phyloP scores from a whole-genome alignment of 345 rosid genomes.

The Gossypium herbaceum region DNA sequence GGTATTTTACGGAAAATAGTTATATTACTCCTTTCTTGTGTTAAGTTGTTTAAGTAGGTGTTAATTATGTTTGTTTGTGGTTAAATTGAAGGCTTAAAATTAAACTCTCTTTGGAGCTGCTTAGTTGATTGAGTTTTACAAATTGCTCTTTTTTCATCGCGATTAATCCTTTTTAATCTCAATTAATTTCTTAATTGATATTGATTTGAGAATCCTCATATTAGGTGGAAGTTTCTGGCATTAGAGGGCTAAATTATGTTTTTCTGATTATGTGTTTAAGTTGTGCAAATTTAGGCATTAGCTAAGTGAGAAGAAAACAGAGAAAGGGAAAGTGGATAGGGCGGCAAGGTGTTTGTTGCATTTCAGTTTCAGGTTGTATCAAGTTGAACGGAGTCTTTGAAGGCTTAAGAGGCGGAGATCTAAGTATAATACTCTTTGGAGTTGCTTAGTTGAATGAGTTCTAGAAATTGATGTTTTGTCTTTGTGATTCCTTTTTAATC shows the following conservation, averaged over 20 bases:
- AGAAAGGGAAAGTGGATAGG: not conserved
- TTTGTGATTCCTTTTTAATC: not conserved
- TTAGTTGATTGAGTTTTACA: not conserved
- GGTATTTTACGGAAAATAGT: not conserved
- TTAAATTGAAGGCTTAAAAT: not conserved
- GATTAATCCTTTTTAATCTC: not conserved
- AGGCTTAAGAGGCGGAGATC: not conserved
- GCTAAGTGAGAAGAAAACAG: not conserved
- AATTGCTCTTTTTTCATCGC: not conserved
- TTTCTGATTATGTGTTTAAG: not conserved
- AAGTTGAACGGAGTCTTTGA: not conserved
- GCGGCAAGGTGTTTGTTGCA: not conserved
- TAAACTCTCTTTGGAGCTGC: not conserved
- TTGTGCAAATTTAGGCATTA: not conserved
- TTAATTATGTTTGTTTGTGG: not conserved
- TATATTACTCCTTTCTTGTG: not conserved
- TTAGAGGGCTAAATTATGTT: not conserved
- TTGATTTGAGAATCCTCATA: not conserved
- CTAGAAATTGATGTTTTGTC: not conserved
- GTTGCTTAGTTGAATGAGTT: not conserved
- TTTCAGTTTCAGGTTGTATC: not conserved
- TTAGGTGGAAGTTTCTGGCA: not conserved
- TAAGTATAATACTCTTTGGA: not conserved
- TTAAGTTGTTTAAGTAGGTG: not conserved
- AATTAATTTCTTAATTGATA: not conserved